phyloP scores from a whole-genome alignment of 352 stramenopile species.

The Phytophthora rubi region DNA sequence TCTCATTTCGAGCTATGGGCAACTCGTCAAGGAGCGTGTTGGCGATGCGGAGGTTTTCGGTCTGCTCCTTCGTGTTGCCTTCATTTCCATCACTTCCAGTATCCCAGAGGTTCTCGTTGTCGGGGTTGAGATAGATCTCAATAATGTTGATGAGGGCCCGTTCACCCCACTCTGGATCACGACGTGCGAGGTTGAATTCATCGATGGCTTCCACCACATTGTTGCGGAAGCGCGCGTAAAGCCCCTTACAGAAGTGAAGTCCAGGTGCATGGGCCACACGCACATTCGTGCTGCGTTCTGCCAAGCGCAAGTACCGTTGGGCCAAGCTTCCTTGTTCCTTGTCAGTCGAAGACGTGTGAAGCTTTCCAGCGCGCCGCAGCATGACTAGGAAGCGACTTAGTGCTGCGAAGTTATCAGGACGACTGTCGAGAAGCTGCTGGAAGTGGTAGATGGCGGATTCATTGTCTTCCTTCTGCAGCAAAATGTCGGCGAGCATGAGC shows the following conservation, averaged over 20 bases:
- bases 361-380: slow-evolving; percentile 84
- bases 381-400: slow-evolving; percentile 90
- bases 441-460: slow-evolving; percentile 91
- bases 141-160: slow-evolving; percentile 93
- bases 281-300: slow-evolving; percentile 67
- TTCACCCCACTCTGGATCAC: slow-evolving; percentile 89
- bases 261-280: slow-evolving; percentile 83
- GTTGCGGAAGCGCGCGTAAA: slow-evolving; percentile 92
- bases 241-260: slow-evolving; percentile 91
- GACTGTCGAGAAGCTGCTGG: slow-evolving; percentile 87
- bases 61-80: slow-evolving; percentile 75
- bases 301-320: slow-evolving; percentile 80
- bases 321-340: slow-evolving; percentile 41
- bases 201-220: slow-evolving; percentile 91
- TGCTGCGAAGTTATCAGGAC: slow-evolving; percentile 91
- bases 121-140: slow-evolving; percentile 94
- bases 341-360: slow-evolving; percentile 49
- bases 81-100: slow-evolving; percentile 34
- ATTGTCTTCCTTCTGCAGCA: slow-evolving; percentile 90
- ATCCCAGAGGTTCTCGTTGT: slow-evolving; percentile 94
- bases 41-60: slow-evolving; percentile 88
- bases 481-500: slow-evolving; percentile 92
- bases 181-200: slow-evolving; percentile 89
- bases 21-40: slow-evolving; percentile 91
- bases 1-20: slow-evolving; percentile 49